Percentiles rank a stretch among this genome's conserved stretches.
Evolutionary conservation across 306 rosid genomes (phyloP).

Genomic region (Rosa multiflora): DNA sequence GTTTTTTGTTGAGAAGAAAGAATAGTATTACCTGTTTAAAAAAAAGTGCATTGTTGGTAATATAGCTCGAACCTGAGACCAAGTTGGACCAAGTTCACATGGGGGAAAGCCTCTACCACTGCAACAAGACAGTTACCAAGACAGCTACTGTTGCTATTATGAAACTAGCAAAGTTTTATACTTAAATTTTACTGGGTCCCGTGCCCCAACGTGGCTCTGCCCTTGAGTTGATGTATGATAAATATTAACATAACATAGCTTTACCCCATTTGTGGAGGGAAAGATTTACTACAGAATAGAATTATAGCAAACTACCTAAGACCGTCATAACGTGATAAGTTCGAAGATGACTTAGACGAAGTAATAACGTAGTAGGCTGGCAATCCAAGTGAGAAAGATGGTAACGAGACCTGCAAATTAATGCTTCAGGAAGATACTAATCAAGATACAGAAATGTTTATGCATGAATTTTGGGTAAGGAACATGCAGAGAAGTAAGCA

Average conservation of each 20-base stretch:
- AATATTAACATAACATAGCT: neutral
- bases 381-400: slow-evolving; percentile 94
- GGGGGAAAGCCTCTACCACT: too few relatives aligned
- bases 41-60: too few relatives aligned
- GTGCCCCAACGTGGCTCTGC: too few relatives aligned
- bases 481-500: slow-evolving; percentile 15
- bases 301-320: slow-evolving; percentile 51
- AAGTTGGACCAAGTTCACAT: too few relatives aligned
- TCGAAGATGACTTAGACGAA: slow-evolving; percentile 87
- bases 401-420: slow-evolving; percentile 74
- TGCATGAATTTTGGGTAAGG: neutral
- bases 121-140: too few relatives aligned
- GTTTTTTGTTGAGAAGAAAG: too few relatives aligned
- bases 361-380: slow-evolving; percentile 98
- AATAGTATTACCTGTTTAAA: too few relatives aligned
- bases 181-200: too few relatives aligned
- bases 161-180: too few relatives aligned
- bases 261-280: neutral
- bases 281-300: neutral
- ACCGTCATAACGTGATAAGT: slow-evolving; percentile 95
- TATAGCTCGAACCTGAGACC: too few relatives aligned
- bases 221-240: neutral
- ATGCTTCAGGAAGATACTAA: slow-evolving; percentile 16
- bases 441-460: slow-evolving; percentile 1
- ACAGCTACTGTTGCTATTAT: too few relatives aligned